A percentile compares a stretch with the other conserved stretches of the same genome.
Evolutionary conservation across 768 basidiomycete species (phyloP).

Genomic region (Mycena kentingensis): DNA sequence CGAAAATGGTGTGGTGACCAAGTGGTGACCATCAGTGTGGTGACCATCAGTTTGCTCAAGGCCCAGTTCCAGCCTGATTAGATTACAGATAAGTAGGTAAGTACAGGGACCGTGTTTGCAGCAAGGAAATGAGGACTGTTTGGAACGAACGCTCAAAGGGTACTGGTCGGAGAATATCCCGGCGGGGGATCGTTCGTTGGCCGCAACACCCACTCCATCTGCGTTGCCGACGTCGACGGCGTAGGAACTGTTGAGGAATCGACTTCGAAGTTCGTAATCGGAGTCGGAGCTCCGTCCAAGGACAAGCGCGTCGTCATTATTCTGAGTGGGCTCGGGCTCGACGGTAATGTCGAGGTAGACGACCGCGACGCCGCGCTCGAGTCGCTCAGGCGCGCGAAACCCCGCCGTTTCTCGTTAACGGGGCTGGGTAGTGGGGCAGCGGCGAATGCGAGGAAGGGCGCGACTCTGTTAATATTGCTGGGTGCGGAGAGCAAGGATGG

Average conservation of each 20-base stretch:
- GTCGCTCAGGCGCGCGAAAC: not conserved
- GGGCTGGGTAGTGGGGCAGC: not conserved
- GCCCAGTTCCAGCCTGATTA: too few relatives aligned
- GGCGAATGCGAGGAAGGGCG: slow-evolving; percentile 8
- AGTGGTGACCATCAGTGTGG: too few relatives aligned
- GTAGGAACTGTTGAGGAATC: not conserved
- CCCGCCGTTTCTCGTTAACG: not conserved
- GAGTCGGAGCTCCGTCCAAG: not conserved
- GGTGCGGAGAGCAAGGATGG: too few relatives aligned
- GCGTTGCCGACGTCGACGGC: not conserved
- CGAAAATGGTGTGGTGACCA: too few relatives aligned
- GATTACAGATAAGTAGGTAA: too few relatives aligned
- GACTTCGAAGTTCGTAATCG: not conserved
- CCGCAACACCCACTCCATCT: slow-evolving; percentile 17
- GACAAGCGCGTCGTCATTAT: too few relatives aligned
- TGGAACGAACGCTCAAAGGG: too few relatives aligned
- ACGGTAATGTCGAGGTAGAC: not conserved
- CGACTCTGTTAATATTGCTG: too few relatives aligned
- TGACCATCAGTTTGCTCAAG: too few relatives aligned
- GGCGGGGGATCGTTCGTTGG: slow-evolving; percentile 13
- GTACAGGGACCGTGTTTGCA: too few relatives aligned
- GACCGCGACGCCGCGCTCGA: not conserved
- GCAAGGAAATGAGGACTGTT: too few relatives aligned
- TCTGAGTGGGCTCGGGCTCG: not conserved
- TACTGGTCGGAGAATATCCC: slow-evolving; percentile 76